A percentile compares a stretch with the other conserved stretches of the same genome.
These are phyloP conservation scores for Vitis riparia DNA, from an alignment of 164 flowering plant species.

Conservation along the genomic window DNA sequence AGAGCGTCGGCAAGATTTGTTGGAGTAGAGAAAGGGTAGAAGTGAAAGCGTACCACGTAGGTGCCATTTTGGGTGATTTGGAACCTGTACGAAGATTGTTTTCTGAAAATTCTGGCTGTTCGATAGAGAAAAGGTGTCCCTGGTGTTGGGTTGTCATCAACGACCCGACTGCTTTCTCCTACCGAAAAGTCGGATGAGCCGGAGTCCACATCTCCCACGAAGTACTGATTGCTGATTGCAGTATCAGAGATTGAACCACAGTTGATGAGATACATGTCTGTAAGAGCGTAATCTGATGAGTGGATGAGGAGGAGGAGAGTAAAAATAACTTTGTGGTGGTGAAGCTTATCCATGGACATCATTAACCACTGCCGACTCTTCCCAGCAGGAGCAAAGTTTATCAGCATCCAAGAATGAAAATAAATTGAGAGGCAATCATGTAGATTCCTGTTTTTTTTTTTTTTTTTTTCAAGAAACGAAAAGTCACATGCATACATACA, in stretches of 20 bases:
- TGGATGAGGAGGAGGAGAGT: not conserved
- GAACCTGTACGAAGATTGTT: slow-evolving; percentile 26
- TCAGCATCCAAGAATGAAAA: no score
- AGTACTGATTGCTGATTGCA: slow-evolving; percentile 12
- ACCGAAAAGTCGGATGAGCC: slow-evolving; percentile 10
- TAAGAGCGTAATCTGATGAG: slow-evolving; percentile 20
- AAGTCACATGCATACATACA: no score
- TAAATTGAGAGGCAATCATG: no score
- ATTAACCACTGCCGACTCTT: no score
- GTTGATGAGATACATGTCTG: slow-evolving; percentile 45
- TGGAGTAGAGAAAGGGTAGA: slow-evolving; percentile 26
- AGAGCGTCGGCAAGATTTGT: slow-evolving; percentile 17
- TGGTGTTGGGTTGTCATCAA: not conserved
- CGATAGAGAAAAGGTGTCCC: slow-evolving; percentile 18
- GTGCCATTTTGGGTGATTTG: slow-evolving; percentile 13
- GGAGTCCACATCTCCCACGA: slow-evolving; percentile 29
- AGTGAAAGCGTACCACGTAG: slow-evolving; percentile 51
- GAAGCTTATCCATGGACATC: not conserved
- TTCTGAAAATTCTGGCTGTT: slow-evolving; percentile 38
- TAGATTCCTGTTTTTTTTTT: no score
- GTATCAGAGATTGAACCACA: slow-evolving; percentile 40
- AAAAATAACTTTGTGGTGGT: not conserved
- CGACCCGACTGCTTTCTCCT: not conserved
- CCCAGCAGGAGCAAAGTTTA: no score
- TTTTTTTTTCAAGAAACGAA: no score